Evolutionary conservation across 2,329 filamentous ascomycete genomes (phyloP).

Genomic region (Thielaviopsis punctulata): DNA sequence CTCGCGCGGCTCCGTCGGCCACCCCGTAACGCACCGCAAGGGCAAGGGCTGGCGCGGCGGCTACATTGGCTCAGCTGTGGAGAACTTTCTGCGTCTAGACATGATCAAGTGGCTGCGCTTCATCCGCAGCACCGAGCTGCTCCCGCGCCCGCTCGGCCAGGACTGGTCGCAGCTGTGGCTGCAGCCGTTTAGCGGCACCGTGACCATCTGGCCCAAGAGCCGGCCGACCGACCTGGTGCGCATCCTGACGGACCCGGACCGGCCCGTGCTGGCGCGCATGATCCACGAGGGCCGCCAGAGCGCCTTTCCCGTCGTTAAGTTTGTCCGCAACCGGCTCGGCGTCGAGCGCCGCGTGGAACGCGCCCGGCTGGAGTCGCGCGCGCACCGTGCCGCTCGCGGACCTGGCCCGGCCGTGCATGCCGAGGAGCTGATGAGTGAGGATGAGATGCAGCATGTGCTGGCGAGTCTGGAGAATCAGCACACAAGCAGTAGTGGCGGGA

Average conservation of each 20-base stretch:
- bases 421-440: slow-evolving; percentile 44
- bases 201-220: slow-evolving; percentile 90
- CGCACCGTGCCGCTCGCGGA: slow-evolving; percentile 31
- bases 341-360: slow-evolving; percentile 55
- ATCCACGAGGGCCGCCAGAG: slow-evolving; percentile 78
- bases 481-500: slow-evolving; percentile 2
- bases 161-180: slow-evolving; percentile 97
- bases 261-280: slow-evolving; percentile 65
- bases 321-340: slow-evolving; percentile 72
- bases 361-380: slow-evolving; percentile 36
- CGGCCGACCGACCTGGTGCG: slow-evolving; percentile 63
- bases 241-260: slow-evolving; percentile 70
- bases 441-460: slow-evolving; percentile 36
- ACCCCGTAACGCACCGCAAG: slow-evolving; percentile 82
- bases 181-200: slow-evolving; percentile 82
- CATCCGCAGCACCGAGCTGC: slow-evolving; percentile 74
- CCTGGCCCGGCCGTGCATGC: slow-evolving; percentile 30
- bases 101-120: slow-evolving; percentile 97
- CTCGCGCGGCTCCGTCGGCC: slow-evolving; percentile 76
- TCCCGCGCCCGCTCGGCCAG: slow-evolving; percentile 78
- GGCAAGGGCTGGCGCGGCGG: slow-evolving; percentile 92
- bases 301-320: slow-evolving; percentile 80
- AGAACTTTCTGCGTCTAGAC: slow-evolving; percentile 92
- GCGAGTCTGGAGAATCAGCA: slow-evolving; percentile 15
- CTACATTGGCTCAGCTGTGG: slow-evolving; percentile 77